Base-by-base conservation (phyloP, 2,329 filamentous ascomycete species). In the Trichoderma sp. region DNA sequence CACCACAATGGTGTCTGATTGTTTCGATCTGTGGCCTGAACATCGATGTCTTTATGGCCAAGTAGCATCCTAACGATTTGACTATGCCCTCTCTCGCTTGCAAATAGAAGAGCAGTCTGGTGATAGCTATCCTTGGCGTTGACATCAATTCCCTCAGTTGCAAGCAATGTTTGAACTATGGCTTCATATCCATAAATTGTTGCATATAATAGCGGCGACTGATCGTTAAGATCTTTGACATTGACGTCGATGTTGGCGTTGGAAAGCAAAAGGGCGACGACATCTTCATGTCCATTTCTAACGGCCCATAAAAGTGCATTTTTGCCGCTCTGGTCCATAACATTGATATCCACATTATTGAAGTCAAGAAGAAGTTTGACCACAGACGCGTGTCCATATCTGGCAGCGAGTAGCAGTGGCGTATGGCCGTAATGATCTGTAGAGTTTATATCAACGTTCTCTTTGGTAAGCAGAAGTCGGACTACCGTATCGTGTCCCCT, bases 221-320 rank as follows among this genome's bases (percentile, higher is more conserved):
- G 33, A 3, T 41, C 21, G n/a, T 45, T 38, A 24, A 9, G 14
- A 4, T 66, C 33, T 3, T 66, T 66, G 18, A 16, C n/a, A 18
- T 66, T 45, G 0, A 38, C 14, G 6, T 41, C 3, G n/a, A 41
- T 1, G 3, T 31, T 29, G 5, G 2, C 1, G 9, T 27, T 0
- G 4, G n/a, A 24, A 6, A 66, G 63, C 14, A 66, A 21, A 16
- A 66, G 6, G 8, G 8, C 8, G 8, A 8, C 9, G 2, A 66
- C 38, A 27, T 45, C 38, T 29, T 3, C 2, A 14, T 66, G 35
- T 27, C 33, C 63, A 2, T 38, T 45, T 24, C 9, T 45, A 8
- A 29, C 5, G 1, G 63, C 63, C 33, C 38, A 38, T 38, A 38
- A 1, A 7, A 66, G 24, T 7, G 63, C 11, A 14, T 7, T 66